Conservation (phyloP, 257 asterid genomes). For the Salvia splendens region DNA sequence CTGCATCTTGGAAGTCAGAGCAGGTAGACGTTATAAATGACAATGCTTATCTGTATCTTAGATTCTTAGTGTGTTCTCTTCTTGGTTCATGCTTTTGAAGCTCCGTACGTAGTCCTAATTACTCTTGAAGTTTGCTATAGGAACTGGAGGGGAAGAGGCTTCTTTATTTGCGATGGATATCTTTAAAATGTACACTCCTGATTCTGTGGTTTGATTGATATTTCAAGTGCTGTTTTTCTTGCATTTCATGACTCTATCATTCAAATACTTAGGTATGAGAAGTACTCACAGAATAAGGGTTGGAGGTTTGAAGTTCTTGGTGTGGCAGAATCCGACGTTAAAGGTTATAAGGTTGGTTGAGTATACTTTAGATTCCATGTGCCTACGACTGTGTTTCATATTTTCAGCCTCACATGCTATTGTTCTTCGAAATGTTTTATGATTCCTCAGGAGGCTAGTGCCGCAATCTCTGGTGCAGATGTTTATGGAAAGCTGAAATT, state of each 20-base stretch:
- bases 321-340: constrained; percentile 78
- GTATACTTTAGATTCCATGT: background rate
- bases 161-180: constrained; percentile 95
- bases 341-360: constrained; percentile 80
- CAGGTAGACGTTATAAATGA: constrained; percentile 50
- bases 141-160: constrained; percentile 98
- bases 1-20: constrained; percentile 96
- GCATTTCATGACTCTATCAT: constrained; percentile 21
- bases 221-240: constrained; percentile 21
- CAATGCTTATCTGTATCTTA: constrained; percentile 6
- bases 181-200: constrained; percentile 68
- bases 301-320: constrained; percentile 89
- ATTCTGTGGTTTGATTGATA: constrained; percentile 18
- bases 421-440: constrained; percentile 26
- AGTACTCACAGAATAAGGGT: constrained; percentile 68
- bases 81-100: constrained; percentile 18
- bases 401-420: constrained; percentile 17
- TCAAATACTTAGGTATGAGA: constrained; percentile 73
- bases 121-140: constrained; percentile 42
- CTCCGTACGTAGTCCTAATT: background rate
- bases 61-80: background rate
- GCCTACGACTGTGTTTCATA: background rate
- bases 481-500: constrained; percentile 92
- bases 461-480: constrained; percentile 85
- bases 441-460: constrained; percentile 80